phyloP scores from a whole-genome alignment of 2,329 filamentous ascomycete genomes.

The Fusarium graminum region DNA sequence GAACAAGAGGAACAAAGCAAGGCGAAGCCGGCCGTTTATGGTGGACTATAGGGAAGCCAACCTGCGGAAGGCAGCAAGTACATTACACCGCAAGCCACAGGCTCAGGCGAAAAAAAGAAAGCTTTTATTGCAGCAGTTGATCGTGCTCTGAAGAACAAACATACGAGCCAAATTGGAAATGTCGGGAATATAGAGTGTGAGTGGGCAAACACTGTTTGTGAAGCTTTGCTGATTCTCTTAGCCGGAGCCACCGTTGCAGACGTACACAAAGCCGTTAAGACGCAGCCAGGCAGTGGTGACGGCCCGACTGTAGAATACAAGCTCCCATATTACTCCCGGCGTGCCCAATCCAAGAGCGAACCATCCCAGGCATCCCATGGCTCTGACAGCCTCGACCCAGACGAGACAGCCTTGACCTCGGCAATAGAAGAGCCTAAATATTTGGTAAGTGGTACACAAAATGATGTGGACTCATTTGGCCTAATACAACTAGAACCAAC shows the following conservation, averaged over 20 bases:
- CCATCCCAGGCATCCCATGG: constrained; percentile 50
- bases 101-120: constrained; percentile 30
- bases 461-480: neutral
- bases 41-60: constrained; percentile 26
- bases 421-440: constrained; percentile 23
- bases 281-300: constrained; percentile 35
- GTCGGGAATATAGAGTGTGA: constrained; percentile 29
- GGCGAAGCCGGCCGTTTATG: constrained; percentile 5
- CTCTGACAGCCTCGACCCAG: constrained; percentile 36
- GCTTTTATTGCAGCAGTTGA: constrained; percentile 42
- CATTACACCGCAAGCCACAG: constrained; percentile 2
- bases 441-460: constrained; percentile 15
- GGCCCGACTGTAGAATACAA: constrained; percentile 46
- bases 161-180: neutral
- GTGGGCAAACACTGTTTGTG: constrained; percentile 9
- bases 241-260: constrained; percentile 38
- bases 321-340: constrained; percentile 58
- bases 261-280: constrained; percentile 35
- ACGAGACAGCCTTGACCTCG: constrained; percentile 4
- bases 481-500: constrained; percentile 38
- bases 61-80: neutral
- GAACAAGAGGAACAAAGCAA: constrained; percentile 41
- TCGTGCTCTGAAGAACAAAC: constrained; percentile 37
- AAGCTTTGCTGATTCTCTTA: constrained; percentile 33
- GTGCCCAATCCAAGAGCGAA: constrained; percentile 63